Evolutionary conservation across 108 stramenopile species (phyloP).

Genomic region (Cylindrotheca closterium): DNA sequence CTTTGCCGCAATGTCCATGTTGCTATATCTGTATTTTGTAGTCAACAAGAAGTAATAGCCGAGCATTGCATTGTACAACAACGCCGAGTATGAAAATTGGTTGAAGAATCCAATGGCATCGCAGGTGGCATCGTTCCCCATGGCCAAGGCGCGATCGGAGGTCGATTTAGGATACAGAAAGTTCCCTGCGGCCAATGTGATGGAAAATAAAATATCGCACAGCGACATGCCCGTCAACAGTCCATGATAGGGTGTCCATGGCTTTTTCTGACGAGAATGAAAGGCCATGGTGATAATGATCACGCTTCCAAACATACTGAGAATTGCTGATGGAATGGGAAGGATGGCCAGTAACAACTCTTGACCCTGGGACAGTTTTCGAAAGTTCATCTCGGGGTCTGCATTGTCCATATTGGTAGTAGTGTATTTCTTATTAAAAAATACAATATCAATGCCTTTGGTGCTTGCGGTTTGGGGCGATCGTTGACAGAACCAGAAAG

Average conservation of each 20-base stretch:
- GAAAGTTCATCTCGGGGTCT: too few relatives aligned
- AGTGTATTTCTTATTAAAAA: too few relatives aligned
- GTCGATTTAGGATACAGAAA: slow-evolving; percentile 5
- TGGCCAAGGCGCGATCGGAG: slow-evolving; percentile 19
- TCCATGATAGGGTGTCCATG: slow-evolving; percentile 21
- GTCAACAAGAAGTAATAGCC: slow-evolving; percentile 29
- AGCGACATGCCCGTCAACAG: slow-evolving; percentile 15
- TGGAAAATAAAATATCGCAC: slow-evolving; percentile 14
- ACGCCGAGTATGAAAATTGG: slow-evolving; percentile 22
- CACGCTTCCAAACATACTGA: slow-evolving; percentile 1
- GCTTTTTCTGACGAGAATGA: background rate
- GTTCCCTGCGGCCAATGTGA: slow-evolving; percentile 4
- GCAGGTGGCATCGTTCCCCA: slow-evolving; percentile 28
- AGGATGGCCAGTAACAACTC: background rate
- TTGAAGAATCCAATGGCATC: slow-evolving; percentile 22
- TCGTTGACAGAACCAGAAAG: too few relatives aligned
- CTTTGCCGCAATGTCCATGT: background rate
- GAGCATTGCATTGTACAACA: slow-evolving; percentile 32
- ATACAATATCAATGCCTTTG: too few relatives aligned
- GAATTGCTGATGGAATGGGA: slow-evolving; percentile 4
- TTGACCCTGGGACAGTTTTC: background rate
- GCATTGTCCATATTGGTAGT: too few relatives aligned
- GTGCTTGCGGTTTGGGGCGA: too few relatives aligned
- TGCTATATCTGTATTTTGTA: slow-evolving; percentile 10
- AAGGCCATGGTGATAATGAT: slow-evolving; percentile 1